These are phyloP conservation scores for Chlamydomonas schloesseri DNA, from an alignment of 139 green algal genomes.

Conservation along the genomic window DNA sequence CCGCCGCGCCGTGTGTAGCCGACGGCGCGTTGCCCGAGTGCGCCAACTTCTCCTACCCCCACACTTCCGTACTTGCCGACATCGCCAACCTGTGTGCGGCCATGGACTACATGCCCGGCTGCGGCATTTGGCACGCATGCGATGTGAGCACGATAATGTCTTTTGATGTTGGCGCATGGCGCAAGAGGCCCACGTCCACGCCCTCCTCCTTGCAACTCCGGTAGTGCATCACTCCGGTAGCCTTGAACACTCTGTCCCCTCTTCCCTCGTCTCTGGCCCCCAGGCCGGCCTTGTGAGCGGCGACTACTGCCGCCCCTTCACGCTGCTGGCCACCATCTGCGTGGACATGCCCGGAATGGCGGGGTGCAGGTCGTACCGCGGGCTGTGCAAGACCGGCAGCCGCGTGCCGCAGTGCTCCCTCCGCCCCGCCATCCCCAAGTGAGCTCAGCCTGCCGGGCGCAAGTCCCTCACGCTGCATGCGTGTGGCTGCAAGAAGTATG, in stretches of 20 bases:
- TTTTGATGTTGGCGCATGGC: no score
- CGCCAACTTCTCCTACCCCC: conserved; percentile 25
- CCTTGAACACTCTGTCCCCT: no score
- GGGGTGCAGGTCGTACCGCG: conserved; percentile 20
- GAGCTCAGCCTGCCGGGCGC: no score
- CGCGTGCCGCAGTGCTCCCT: conserved; percentile 11
- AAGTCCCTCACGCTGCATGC: no score
- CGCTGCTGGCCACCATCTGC: conserved; percentile 41
- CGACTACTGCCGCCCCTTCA: conserved; percentile 21
- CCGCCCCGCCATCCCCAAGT: conserved; percentile 42
- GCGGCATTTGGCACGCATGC: conserved; percentile 27
- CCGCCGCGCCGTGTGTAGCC: not conserved
- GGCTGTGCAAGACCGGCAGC: conserved; percentile 5
- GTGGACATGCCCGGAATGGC: conserved; percentile 41
- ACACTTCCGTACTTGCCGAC: not conserved
- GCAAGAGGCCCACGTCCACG: no score
- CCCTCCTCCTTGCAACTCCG: no score
- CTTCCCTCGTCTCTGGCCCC: no score
- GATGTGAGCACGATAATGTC: no score
- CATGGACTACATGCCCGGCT: conserved; percentile 49
- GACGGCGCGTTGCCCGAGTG: conserved; percentile 10
- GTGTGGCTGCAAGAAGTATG: no score
- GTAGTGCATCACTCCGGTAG: no score
- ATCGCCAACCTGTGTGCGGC: conserved; percentile 1
- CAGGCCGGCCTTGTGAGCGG: conserved; percentile 24